Percentiles rank a stretch among this genome's conserved stretches.
Conservation (phyloP, 2,329 filamentous ascomycete genomes). For the Aspergillus sp. region DNA sequence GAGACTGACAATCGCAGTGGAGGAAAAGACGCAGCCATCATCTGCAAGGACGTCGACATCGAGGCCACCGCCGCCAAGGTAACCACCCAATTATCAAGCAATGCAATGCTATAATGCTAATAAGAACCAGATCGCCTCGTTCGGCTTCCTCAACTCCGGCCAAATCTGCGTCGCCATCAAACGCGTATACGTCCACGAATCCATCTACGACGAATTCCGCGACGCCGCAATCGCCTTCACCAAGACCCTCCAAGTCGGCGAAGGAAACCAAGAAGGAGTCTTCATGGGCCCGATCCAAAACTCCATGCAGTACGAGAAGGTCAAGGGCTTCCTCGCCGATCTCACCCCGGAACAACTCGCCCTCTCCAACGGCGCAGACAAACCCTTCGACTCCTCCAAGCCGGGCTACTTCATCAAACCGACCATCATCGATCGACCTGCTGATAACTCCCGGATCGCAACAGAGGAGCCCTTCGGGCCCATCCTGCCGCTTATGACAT, state of each 20-base stretch:
- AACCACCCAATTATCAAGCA: not conserved
- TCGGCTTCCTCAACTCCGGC: constrained; percentile 55
- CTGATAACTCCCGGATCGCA: constrained; percentile 57
- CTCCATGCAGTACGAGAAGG: constrained; percentile 62
- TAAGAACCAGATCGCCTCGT: constrained; percentile 39
- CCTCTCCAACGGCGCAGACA: constrained; percentile 51
- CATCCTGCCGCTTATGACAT: constrained; percentile 62
- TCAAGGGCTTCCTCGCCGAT: constrained; percentile 57
- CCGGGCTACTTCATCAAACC: constrained; percentile 60
- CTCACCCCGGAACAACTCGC: constrained; percentile 55
- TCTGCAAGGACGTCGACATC: constrained; percentile 55
- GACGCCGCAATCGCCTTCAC: constrained; percentile 48
- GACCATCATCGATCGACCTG: constrained; percentile 60
- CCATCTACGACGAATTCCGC: constrained; percentile 58
- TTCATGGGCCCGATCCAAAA: constrained; percentile 64
- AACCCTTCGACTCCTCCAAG: constrained; percentile 32
- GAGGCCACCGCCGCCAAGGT: constrained; percentile 43
- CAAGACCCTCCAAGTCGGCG: constrained; percentile 41
- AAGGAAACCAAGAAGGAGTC: constrained; percentile 43
- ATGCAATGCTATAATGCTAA: not conserved
- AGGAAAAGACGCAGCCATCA: constrained; percentile 57
- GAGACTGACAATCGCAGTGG: constrained; percentile 28
- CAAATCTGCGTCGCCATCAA: constrained; percentile 60
- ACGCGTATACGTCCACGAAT: constrained; percentile 61
- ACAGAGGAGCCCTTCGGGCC: constrained; percentile 64